Evolutionary conservation across 305 asterid genomes (phyloP).

Genomic region (Fraxinus sp.): DNA sequence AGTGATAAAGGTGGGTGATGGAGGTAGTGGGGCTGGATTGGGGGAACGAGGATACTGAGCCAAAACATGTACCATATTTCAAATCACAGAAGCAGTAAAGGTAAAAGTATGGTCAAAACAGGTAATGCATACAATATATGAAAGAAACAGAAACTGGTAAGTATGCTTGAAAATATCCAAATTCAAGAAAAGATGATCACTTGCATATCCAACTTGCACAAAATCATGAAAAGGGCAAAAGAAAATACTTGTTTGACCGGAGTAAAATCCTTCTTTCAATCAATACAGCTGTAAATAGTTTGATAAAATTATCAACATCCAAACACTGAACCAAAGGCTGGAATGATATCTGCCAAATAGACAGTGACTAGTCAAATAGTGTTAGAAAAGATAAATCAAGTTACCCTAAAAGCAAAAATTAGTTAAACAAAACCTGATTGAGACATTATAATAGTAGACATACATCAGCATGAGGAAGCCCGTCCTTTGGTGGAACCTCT

Average conservation of each 20-base stretch:
- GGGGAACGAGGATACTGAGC: background rate
- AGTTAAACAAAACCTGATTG: slow-evolving; percentile 11
- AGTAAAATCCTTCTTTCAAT: slow-evolving; percentile 94
- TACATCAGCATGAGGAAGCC: slow-evolving; percentile 98
- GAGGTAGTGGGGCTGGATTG: background rate
- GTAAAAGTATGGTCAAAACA: background rate
- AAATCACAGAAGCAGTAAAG: background rate
- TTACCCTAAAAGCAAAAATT: background rate
- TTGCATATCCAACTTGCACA: slow-evolving; percentile 15
- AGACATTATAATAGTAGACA: slow-evolving; percentile 30
- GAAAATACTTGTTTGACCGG: slow-evolving; percentile 80
- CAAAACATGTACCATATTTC: slow-evolving; percentile 8
- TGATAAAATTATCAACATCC: slow-evolving; percentile 94
- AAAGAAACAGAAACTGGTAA: slow-evolving; percentile 1
- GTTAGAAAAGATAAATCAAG: slow-evolving; percentile 12
- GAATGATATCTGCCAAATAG: slow-evolving; percentile 79
- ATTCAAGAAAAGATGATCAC: background rate
- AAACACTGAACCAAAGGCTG: slow-evolving; percentile 97
- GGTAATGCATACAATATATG: slow-evolving; percentile 7
- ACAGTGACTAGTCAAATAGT: slow-evolving; percentile 21
- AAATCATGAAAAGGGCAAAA: slow-evolving; percentile 22
- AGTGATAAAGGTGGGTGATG: background rate
- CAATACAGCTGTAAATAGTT: slow-evolving; percentile 84
- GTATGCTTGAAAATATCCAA: background rate
- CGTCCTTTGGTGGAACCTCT: slow-evolving; percentile 89